phyloP scores from a whole-genome alignment of 306 rosid genomes.

The Quercus wislizeni region DNA sequence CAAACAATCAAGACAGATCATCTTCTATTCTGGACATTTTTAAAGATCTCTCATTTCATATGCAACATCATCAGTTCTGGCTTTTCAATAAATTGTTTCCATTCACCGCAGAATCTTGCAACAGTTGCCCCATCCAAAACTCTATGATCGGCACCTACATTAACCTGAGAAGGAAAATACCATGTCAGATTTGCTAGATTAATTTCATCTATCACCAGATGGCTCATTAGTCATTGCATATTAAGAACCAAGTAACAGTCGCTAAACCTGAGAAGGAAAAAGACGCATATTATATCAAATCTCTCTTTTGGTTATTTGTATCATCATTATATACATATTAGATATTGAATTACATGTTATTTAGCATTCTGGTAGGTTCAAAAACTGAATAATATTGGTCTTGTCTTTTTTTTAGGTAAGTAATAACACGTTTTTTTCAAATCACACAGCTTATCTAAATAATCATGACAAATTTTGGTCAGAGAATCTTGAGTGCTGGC shows the following conservation, averaged over 20 bases:
- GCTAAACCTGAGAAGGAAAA: too few species aligned
- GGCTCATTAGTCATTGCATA: background rate
- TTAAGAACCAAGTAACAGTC: background rate
- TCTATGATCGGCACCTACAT: slow-evolving; percentile 94
- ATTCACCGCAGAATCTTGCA: slow-evolving; percentile 82
- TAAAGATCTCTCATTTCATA: slow-evolving; percentile 46
- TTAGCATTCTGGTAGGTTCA: background rate
- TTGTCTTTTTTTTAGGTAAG: too few species aligned
- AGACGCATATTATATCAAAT: background rate
- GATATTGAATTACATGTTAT: background rate
- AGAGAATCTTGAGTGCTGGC: too few species aligned
- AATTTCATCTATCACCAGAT: background rate
- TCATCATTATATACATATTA: background rate
- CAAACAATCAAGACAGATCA: background rate
- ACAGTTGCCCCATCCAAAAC: slow-evolving; percentile 98
- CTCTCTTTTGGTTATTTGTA: background rate
- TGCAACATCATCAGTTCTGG: slow-evolving; percentile 73
- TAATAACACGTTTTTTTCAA: background rate
- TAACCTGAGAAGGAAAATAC: slow-evolving; percentile 48
- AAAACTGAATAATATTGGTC: background rate
- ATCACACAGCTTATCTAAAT: background rate
- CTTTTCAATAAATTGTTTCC: slow-evolving; percentile 75
- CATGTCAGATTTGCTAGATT: background rate
- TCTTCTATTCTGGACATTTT: too few species aligned
- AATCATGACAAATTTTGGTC: too few species aligned